A percentile compares a stretch with the other conserved stretches of the same genome.
phyloP scores from a whole-genome alignment of 2,329 filamentous ascomycete species.

The Colletotrichum australisinense region DNA sequence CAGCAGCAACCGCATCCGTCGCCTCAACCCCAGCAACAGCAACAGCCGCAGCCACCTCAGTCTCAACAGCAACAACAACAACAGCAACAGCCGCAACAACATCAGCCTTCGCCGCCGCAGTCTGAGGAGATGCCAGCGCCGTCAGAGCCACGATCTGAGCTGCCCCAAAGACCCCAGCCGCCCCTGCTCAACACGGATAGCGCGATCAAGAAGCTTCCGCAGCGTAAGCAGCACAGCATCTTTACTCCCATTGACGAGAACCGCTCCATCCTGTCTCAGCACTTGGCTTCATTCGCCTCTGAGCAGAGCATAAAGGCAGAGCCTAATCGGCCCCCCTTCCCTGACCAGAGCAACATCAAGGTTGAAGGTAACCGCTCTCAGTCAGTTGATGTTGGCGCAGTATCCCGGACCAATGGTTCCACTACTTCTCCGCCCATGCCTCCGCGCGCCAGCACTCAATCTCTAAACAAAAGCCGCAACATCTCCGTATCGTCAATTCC shows the following conservation, averaged over 20 bases:
- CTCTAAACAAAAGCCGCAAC: slow-evolving; percentile 59
- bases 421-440: slow-evolving; percentile 68
- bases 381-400: slow-evolving; percentile 71
- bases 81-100: slow-evolving; percentile 51
- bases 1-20: slow-evolving; percentile 39
- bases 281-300: slow-evolving; percentile 75
- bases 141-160: slow-evolving; percentile 58
- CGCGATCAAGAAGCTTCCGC: slow-evolving; percentile 72
- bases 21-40: slow-evolving; percentile 51
- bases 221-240: slow-evolving; percentile 89
- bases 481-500: slow-evolving; percentile 71
- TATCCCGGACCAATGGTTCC: slow-evolving; percentile 59
- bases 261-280: slow-evolving; percentile 86
- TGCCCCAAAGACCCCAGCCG: slow-evolving; percentile 57
- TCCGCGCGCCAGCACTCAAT: slow-evolving; percentile 61
- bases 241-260: slow-evolving; percentile 98
- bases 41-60: slow-evolving; percentile 52
- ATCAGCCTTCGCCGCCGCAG: slow-evolving; percentile 53
- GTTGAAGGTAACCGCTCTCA: slow-evolving; percentile 62
- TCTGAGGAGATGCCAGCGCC: slow-evolving; percentile 63
- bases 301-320: slow-evolving; percentile 59
- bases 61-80: slow-evolving; percentile 42
- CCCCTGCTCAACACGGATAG: slow-evolving; percentile 62
- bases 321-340: slow-evolving; percentile 36
- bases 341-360: slow-evolving; percentile 37